Evolutionary conservation across 2,329 filamentous ascomycete species (phyloP), one percentile per base, ranked within the genome.

Genomic region (Dactylonectria macrodidyma): DNA sequence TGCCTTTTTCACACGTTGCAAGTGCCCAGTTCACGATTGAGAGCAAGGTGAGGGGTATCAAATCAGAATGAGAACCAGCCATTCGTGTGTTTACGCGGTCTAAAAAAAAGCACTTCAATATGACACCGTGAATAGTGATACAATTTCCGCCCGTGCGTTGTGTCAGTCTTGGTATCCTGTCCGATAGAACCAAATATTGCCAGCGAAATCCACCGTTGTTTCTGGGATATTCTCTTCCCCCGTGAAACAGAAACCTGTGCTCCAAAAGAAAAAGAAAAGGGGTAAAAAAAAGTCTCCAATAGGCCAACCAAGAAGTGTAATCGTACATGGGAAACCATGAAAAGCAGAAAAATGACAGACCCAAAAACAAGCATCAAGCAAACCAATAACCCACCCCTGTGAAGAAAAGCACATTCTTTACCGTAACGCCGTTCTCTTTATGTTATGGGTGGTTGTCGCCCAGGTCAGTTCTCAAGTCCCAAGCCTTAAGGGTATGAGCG

Each of bases 271-370:
- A 67, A 66, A 57, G 22, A 48, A 58, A 62, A 63, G 55, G 38
- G 22, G 46, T 54, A 22, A 9, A 58, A 8, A 9, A 58, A 8
- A 58, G 61, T 48, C 36, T 70, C 58, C 63, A 62, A 65, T 64
- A 54, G 50, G 52, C 51, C 63, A 38, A 48, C 59, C 62, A 41
- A 75, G 74, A 78, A 76, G 65, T 71, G 68, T 81, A 81, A 64
- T 81, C 73, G 72, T 81, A 82, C 81, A 82, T 59, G 74, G 69
- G 65, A 75, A 62, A 62, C 65, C 65, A 57, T 57, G 62, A 65
- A 70, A n/a, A 51, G 62, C 56, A 64, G 33, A 65, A 38, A 59
- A 56, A 57, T 61, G 62, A 30, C 10, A 47, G 65, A 56, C 47
- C 51, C 11, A 44, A 65, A 70, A 71, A 63, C 67, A 65, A 62